phyloP scores from a whole-genome alignment of 306 rosid genomes.

The Crataegus laevigata region DNA sequence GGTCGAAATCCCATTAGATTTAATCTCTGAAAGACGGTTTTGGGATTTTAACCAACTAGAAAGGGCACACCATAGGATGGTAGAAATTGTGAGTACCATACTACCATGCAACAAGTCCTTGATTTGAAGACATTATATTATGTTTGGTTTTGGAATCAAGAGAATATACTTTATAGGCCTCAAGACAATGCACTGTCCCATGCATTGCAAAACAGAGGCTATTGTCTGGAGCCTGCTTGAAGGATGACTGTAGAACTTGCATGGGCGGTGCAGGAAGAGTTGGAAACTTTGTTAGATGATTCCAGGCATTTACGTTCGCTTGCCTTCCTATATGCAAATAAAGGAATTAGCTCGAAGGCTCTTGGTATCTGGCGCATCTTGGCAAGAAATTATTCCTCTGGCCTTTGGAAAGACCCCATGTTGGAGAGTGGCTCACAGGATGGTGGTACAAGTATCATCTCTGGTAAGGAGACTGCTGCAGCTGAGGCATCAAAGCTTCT shows the following conservation, averaged over 20 bases:
- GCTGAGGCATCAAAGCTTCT: slow-evolving; percentile 92
- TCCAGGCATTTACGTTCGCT: slow-evolving; percentile 89
- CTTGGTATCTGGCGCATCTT: slow-evolving; percentile 81
- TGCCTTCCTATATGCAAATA: slow-evolving; percentile 89
- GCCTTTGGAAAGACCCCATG: slow-evolving; percentile 71
- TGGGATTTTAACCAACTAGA: neutral
- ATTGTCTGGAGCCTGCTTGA: slow-evolving; percentile 40
- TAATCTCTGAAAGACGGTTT: neutral
- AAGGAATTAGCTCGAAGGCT: slow-evolving; percentile 90
- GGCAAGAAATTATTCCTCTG: slow-evolving; percentile 76
- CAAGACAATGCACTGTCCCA: slow-evolving; percentile 34
- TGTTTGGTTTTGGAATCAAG: slow-evolving; percentile 11
- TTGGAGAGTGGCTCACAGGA: slow-evolving; percentile 26
- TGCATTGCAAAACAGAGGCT: slow-evolving; percentile 43
- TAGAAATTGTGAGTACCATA: neutral
- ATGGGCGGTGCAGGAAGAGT: slow-evolving; percentile 85
- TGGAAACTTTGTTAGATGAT: slow-evolving; percentile 82
- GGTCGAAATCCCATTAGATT: neutral
- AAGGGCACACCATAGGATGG: neutral
- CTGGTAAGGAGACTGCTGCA: slow-evolving; percentile 77
- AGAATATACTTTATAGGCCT: slow-evolving; percentile 16
- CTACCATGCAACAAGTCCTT: neutral
- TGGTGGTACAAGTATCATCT: slow-evolving; percentile 26
- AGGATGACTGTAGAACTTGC: slow-evolving; percentile 43
- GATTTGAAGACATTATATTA: neutral